Evolutionary conservation across 2,329 filamentous ascomycete genomes (phyloP), one percentile per base, ranked within the genome.

Genomic region (Pseudocercospora fijiensis): DNA sequence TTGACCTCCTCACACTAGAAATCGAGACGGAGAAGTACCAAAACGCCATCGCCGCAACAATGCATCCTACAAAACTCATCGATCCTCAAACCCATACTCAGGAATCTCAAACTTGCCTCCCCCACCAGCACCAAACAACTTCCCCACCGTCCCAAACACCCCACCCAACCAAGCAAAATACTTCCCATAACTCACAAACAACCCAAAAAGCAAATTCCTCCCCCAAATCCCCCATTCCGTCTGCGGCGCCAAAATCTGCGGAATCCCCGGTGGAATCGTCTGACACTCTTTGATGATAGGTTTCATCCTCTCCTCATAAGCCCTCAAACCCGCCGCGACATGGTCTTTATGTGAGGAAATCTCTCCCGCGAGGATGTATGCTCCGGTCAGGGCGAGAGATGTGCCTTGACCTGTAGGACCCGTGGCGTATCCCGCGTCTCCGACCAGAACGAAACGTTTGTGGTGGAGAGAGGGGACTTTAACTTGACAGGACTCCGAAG

Each of bases 361-460:
- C 60, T 79, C 85, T 1, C 85, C 85, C 0, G 85, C 85, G 3
- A 88, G 76, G 2, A 86, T 73, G 69, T 87, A 88, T 0, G 84
- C 83, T 0, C 77, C 78, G 3, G 75, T 67, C 1, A 80, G 65
- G 13, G 74, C 73, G 1, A 69, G 67, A 2, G 70, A 77, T 0
- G 78, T 79, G 0, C 78, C 78, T 43, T 72, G 66, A 8, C 76
- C 79, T 0, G 71, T 78, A 2, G 75, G 69, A 1, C 76, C 74
- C 0, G 73, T 59, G 3, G 74, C 73, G 63, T 78, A 76, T 1
- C 74, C 78, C 3, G 79, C 78, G 66, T 81, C 79, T 4, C 78
- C 78, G 49, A 80, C 72, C 9, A 80, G 69, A 3, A 76, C 77
- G 13, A 80, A 74, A 9, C 76, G 70, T 11, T 73, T 74, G 30